Conservation (phyloP, 306 rosid genomes). For the Ziziphus jujuba region DNA sequence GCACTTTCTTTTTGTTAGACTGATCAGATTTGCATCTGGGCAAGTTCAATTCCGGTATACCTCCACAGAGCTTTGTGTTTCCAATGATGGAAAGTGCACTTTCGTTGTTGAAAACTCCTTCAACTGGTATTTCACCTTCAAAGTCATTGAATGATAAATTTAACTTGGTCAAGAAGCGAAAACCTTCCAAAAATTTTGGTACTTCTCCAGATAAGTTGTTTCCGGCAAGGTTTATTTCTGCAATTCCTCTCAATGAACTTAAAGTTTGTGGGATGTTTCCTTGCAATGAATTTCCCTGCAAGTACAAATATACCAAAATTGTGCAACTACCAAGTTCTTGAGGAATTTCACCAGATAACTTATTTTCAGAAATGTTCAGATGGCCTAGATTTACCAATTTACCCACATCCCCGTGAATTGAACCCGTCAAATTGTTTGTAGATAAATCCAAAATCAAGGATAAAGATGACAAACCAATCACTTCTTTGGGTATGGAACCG, state of each 20-base stretch:
- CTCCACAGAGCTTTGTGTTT: constrained; percentile 22
- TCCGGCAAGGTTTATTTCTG: constrained; percentile 16
- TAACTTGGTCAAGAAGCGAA: neutral
- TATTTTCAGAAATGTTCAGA: constrained; percentile 20
- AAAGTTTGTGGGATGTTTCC: constrained; percentile 26
- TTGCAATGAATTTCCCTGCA: constrained; percentile 21
- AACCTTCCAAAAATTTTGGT: constrained; percentile 8
- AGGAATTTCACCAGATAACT: constrained; percentile 22
- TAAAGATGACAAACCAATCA: constrained; percentile 15
- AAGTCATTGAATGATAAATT: constrained; percentile 31
- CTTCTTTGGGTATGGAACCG: constrained; percentile 24
- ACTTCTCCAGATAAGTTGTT: constrained; percentile 23
- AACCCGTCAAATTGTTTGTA: constrained; percentile 22
- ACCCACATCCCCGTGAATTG: constrained; percentile 21
- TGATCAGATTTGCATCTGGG: neutral
- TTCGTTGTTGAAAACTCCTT: constrained; percentile 25
- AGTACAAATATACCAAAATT: constrained; percentile 9
- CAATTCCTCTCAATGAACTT: constrained; percentile 19
- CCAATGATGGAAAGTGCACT: constrained; percentile 18
- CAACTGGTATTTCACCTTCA: constrained; percentile 18
- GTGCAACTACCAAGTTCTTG: constrained; percentile 10
- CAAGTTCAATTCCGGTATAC: constrained; percentile 17
- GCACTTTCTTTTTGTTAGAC: neutral
- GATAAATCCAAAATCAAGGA: constrained; percentile 11
- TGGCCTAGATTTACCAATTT: neutral